Evolutionary conservation across 257 asterid genomes (phyloP).

Genomic region (Nicotiana tomentosiformis): DNA sequence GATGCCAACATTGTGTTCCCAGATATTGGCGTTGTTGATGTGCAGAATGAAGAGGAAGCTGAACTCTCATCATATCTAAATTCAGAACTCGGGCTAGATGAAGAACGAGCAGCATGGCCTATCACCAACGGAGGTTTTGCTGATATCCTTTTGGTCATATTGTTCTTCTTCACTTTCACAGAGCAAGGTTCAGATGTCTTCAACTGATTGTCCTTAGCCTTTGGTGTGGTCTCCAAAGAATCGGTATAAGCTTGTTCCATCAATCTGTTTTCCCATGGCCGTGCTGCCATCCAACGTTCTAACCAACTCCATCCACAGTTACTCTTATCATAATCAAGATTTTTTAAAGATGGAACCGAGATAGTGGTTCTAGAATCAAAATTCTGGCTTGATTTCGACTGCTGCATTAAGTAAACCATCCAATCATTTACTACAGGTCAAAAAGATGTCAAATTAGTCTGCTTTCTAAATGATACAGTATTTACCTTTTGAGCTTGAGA

Average conservation of each 20-base stretch:
- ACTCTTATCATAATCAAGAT: slow-evolving; percentile 43
- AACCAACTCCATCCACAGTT: slow-evolving; percentile 91
- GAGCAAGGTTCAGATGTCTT: slow-evolving; percentile 39
- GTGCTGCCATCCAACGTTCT: slow-evolving; percentile 96
- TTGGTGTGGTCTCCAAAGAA: slow-evolving; percentile 38
- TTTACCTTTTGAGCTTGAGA: slow-evolving; percentile 76
- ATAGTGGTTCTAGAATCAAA: slow-evolving; percentile 29
- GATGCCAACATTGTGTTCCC: slow-evolving; percentile 39
- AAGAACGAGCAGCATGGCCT: slow-evolving; percentile 41
- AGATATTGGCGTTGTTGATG: slow-evolving; percentile 55
- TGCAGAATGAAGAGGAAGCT: slow-evolving; percentile 75
- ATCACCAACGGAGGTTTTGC: slow-evolving; percentile 50
- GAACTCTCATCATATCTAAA: slow-evolving; percentile 67
- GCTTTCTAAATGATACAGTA: neutral
- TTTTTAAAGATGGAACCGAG: slow-evolving; percentile 37
- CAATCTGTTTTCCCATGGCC: slow-evolving; percentile 89
- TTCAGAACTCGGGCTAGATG: slow-evolving; percentile 82
- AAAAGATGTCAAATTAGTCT: neutral
- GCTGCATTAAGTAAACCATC: slow-evolving; percentile 16
- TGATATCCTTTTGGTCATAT: slow-evolving; percentile 56
- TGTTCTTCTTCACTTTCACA: slow-evolving; percentile 62
- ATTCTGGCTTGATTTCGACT: slow-evolving; percentile 53
- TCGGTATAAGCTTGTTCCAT: slow-evolving; percentile 49
- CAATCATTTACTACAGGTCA: neutral
- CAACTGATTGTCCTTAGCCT: slow-evolving; percentile 23